Conservation (phyloP, 768 basidiomycete genomes). For the Leccinum variicolor region DNA sequence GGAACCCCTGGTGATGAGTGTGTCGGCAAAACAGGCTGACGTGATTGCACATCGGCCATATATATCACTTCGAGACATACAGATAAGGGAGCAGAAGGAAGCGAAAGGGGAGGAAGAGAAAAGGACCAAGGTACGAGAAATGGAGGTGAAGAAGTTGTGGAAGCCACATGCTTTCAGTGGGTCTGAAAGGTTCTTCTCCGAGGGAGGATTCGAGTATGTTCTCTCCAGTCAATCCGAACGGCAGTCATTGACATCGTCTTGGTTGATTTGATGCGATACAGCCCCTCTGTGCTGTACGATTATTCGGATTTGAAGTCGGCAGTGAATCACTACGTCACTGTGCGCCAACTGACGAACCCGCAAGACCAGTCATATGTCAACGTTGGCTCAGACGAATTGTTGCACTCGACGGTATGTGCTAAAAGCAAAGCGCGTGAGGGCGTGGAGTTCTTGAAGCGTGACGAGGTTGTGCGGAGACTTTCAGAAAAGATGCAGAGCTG, state of each 20-base stretch:
- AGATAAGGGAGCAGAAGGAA: slow-evolving; percentile 58
- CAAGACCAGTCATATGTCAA: slow-evolving; percentile 69
- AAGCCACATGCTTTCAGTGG: slow-evolving; percentile 56
- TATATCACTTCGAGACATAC: slow-evolving; percentile 63
- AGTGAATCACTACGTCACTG: slow-evolving; percentile 60
- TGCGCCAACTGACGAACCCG: slow-evolving; percentile 60
- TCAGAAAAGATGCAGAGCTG: slow-evolving; percentile 71
- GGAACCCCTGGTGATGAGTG: slow-evolving; percentile 53
- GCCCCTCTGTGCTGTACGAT: slow-evolving; percentile 53
- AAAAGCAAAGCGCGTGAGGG: slow-evolving; percentile 30
- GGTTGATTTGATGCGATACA: slow-evolving; percentile 22
- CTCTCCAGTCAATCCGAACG: neutral
- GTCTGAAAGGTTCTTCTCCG: slow-evolving; percentile 60
- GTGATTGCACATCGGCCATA: slow-evolving; percentile 51
- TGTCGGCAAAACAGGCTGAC: slow-evolving; percentile 54
- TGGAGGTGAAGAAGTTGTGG: slow-evolving; percentile 69
- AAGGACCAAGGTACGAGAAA: slow-evolving; percentile 43
- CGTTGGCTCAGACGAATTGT: slow-evolving; percentile 45
- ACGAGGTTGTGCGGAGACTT: slow-evolving; percentile 55
- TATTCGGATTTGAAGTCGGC: slow-evolving; percentile 51
- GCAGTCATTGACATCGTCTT: neutral
- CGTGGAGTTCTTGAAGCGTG: slow-evolving; percentile 61
- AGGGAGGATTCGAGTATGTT: slow-evolving; percentile 59
- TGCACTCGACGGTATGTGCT: slow-evolving; percentile 35
- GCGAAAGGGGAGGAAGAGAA: slow-evolving; percentile 51